Conservation (phyloP, 176 grass and related monocot genomes). For the Pontederia crassipes region DNA sequence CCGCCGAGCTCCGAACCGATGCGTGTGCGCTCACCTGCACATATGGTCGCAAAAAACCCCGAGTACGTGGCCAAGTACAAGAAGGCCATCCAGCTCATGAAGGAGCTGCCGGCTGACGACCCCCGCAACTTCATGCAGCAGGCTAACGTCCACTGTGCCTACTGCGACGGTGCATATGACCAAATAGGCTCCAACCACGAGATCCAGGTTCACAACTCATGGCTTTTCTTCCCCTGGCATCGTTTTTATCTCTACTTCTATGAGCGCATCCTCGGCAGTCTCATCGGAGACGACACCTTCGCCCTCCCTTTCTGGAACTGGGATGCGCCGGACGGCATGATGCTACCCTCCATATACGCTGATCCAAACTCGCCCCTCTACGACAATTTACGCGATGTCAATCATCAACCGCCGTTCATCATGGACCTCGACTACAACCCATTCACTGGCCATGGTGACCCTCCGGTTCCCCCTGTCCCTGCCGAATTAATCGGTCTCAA, state of each 20-base stretch:
- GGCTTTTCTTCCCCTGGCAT: conserved; percentile 82
- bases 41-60: conserved; percentile 27
- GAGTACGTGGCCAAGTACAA: conserved; percentile 42
- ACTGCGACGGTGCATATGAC: conserved; percentile 48
- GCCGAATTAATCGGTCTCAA: conserved; percentile 33
- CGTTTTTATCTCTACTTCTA: conserved; percentile 52
- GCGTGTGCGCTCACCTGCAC: conserved; percentile 50
- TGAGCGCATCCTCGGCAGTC: conserved; percentile 62
- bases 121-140: conserved; percentile 67
- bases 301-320: conserved; percentile 86
- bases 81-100: conserved; percentile 49
- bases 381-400: conserved; percentile 24
- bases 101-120: conserved; percentile 45
- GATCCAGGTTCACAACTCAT: conserved; percentile 45
- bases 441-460: conserved; percentile 2
- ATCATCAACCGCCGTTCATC: conserved; percentile 36
- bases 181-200: conserved; percentile 46
- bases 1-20: conserved; percentile 21
- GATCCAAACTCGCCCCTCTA: conserved; percentile 33
- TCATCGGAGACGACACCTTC: conserved; percentile 63
- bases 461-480: conserved; percentile 8
- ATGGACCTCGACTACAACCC: conserved; percentile 46
- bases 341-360: conserved; percentile 40
- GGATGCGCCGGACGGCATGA: conserved; percentile 56
- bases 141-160: conserved; percentile 50